Evolutionary conservation across 2,329 filamentous ascomycete genomes (phyloP), one percentile per base, ranked within the genome.

Genomic region (Fusarium sp.): DNA sequence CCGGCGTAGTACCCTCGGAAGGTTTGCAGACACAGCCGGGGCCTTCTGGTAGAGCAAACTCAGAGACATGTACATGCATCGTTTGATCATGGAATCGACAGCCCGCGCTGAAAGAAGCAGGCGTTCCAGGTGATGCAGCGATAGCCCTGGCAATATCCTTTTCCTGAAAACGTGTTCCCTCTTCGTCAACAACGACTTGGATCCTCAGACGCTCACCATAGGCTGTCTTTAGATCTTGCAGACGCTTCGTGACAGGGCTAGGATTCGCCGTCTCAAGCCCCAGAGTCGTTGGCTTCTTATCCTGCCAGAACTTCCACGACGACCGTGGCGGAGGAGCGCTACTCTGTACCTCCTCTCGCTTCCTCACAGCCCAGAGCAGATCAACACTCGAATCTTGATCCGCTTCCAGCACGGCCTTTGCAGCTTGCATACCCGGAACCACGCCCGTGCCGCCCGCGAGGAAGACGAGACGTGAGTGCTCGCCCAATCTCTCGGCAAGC

Each of bases 391-490:
- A 52, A 4, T 65, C 57, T 14, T 64, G 52, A 17, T 61, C 59
- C 17, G 73, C 65, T 57, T 81, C 75, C 4, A 87, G 76, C 10
- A 94, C 75, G 1, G 85, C 84, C 58, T 87, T 78, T 2, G 88
- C 91, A 36, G 90, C 85, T 76, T 98, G 94, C 74, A 98, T 77
- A 8, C 93, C 95, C 1, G 94, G 92, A 14, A 92, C 93, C 67
- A 99, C 90, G 1, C 95, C 94, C 0, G 95, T 99, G 0, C 95
- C 95, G 2, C 93, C 95, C 2, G 93, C 95, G 19, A 98, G 78
- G 70, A 98, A 97, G 2, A 97, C 79, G 3, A 97, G 81, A n/a
- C 69, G 70, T 19, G 65, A 63, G 33, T 61, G 49, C 3, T 52
- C 49, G 13, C 74, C 75, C 3, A 78, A 67, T 10, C 76, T 65